Evolutionary conservation across 495 filamentous ascomycete species (phyloP).

Genomic region (Hyaloscypha bicolor): DNA sequence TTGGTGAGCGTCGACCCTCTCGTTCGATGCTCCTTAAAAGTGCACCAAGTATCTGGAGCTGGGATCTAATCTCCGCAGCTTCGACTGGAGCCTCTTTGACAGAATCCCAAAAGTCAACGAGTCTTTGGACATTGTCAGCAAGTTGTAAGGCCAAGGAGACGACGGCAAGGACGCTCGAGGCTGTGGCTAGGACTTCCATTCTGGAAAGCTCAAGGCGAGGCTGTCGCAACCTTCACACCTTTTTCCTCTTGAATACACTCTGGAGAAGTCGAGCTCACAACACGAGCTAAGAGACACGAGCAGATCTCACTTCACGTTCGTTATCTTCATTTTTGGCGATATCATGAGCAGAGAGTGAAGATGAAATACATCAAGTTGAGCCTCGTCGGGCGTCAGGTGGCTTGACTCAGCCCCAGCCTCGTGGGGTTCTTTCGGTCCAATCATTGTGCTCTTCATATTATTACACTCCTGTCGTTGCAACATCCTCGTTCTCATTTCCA

Average conservation of each 20-base stretch:
- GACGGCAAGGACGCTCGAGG: slow-evolving; percentile 2
- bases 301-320: no score
- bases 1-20: neutral
- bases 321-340: no score
- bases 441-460: no score
- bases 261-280: no score
- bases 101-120: slow-evolving; percentile 12
- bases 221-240: neutral
- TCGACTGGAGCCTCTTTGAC: slow-evolving; percentile 5
- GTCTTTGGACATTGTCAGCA: neutral
- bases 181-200: slow-evolving; percentile 8
- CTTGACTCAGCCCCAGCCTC: no score
- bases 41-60: neutral
- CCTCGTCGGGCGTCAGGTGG: no score
- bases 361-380: no score
- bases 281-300: no score
- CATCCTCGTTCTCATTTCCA: no score
- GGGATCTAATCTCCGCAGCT: neutral
- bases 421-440: no score
- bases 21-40: neutral
- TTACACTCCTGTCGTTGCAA: no score
- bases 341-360: no score
- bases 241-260: neutral
- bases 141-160: slow-evolving; percentile 4
- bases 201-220: neutral